phyloP scores from a whole-genome alignment of 805 yeast genomes.

The Saccharomycopsis fodiens region DNA sequence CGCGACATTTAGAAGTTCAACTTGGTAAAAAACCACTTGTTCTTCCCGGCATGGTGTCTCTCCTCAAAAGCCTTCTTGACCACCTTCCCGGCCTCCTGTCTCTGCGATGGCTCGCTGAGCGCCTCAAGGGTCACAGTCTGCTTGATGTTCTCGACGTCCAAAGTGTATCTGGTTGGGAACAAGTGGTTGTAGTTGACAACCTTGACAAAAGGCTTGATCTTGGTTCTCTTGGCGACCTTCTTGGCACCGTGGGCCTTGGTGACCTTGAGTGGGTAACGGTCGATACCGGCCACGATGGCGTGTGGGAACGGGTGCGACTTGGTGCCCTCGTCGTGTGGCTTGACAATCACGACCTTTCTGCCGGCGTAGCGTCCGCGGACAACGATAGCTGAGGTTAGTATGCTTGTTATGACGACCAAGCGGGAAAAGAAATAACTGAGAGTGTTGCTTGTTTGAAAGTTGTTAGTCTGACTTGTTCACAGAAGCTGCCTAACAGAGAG shows the following conservation, averaged over 20 bases:
- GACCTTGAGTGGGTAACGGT: slow-evolving; percentile 96
- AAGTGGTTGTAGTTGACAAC: slow-evolving; percentile 99
- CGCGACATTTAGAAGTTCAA: slow-evolving; percentile 62
- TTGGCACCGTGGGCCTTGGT: slow-evolving; percentile 92
- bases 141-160: slow-evolving; percentile 95
- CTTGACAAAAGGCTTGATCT: slow-evolving; percentile 98
- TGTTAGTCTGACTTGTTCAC: slow-evolving; percentile 1
- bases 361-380: slow-evolving; percentile 99
- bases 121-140: slow-evolving; percentile 86
- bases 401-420: background rate
- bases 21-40: slow-evolving; percentile 99
- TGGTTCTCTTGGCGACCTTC: slow-evolving; percentile 95
- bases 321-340: slow-evolving; percentile 98
- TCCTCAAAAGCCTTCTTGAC: slow-evolving; percentile 99
- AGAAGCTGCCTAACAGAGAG: too few relatives aligned
- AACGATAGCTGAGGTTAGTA: slow-evolving; percentile 66
- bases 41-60: slow-evolving; percentile 99
- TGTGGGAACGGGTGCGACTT: slow-evolving; percentile 98
- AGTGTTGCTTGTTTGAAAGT: too few relatives aligned
- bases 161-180: slow-evolving; percentile 99
- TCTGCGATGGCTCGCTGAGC: slow-evolving; percentile 94
- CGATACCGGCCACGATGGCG: slow-evolving; percentile 99
- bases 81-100: slow-evolving; percentile 98
- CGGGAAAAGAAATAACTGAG: too few relatives aligned
- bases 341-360: slow-evolving; percentile 98